Percentiles rank a stretch among this genome's conserved stretches.
These are phyloP conservation scores for Kwoniella sp. DNA, from an alignment of 768 basidiomycete species.

Conservation along the genomic window DNA sequence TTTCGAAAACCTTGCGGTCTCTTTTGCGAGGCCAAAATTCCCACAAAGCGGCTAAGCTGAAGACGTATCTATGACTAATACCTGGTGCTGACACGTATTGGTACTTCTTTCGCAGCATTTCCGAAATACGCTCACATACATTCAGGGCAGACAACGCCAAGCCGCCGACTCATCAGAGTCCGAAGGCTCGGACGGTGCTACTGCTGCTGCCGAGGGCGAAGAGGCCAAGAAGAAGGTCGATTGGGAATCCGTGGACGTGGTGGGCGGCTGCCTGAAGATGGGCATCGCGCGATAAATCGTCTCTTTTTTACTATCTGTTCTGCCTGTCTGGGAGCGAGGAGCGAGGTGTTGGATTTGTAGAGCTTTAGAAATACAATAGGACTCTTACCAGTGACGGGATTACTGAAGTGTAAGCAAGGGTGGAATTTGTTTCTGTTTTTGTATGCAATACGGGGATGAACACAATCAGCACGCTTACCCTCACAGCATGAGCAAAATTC, in stretches of 20 bases:
- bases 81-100: slow-evolving; percentile 6
- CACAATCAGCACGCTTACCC: too few relatives aligned
- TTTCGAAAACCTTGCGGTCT: too few relatives aligned
- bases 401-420: too few relatives aligned
- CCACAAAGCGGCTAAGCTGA: too few relatives aligned
- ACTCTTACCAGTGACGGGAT: too few relatives aligned
- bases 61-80: too few relatives aligned
- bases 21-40: too few relatives aligned
- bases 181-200: slow-evolving; percentile 30
- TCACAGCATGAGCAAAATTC: too few relatives aligned
- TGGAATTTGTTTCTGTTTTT: too few relatives aligned
- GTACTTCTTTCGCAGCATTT: slow-evolving; percentile 69
- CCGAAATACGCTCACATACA: slow-evolving; percentile 81
- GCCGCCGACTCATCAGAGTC: slow-evolving; percentile 43
- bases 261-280: slow-evolving; percentile 87
- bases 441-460: too few relatives aligned
- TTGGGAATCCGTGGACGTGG: slow-evolving; percentile 86
- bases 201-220: slow-evolving; percentile 21
- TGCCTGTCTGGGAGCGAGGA: too few relatives aligned
- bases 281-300: slow-evolving; percentile 57
- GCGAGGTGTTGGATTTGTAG: slow-evolving; percentile 2
- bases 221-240: slow-evolving; percentile 59
- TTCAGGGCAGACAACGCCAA: slow-evolving; percentile 69
- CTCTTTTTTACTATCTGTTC: too few relatives aligned
- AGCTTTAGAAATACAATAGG: not conserved